Conservation (phyloP, 169 alveolate species). For the Plasmodium adleri region DNA sequence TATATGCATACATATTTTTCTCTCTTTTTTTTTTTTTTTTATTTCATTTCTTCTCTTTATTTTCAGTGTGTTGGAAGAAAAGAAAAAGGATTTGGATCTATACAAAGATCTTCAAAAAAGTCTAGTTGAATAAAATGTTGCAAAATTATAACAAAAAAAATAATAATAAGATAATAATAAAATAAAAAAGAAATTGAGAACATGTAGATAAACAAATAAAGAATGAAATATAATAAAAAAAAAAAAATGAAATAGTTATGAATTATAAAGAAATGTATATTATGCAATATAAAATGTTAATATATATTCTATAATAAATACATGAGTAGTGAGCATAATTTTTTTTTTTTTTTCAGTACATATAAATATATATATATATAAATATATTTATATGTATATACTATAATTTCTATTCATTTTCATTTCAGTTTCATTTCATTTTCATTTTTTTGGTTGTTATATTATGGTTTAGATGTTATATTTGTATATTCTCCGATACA, state of each 20-base stretch:
- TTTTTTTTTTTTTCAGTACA: too few relatives aligned
- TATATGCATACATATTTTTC: background rate
- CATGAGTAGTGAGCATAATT: too few relatives aligned
- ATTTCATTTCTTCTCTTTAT: background rate
- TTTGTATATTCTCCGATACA: constrained; percentile 18
- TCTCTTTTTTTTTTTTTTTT: background rate
- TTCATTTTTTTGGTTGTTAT: background rate
- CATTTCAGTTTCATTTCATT: background rate
- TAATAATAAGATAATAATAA: background rate
- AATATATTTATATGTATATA: too few relatives aligned
- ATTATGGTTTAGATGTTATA: background rate
- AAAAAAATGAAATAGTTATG: background rate
- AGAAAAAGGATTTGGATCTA: constrained; percentile 55
- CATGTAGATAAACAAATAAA: background rate
- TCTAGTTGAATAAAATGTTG: constrained; percentile 12
- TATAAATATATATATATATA: too few relatives aligned
- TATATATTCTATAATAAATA: too few relatives aligned
- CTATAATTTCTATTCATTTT: background rate
- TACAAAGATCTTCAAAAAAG: constrained; percentile 58
- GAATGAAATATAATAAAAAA: constrained; percentile 1
- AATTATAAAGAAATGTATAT: too few relatives aligned
- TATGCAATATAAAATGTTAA: too few relatives aligned
- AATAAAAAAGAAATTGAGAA: too few relatives aligned
- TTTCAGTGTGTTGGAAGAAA: constrained; percentile 48
- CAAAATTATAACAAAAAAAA: background rate